Evolutionary conservation across 768 basidiomycete species (phyloP), one percentile per base, ranked within the genome.

Genomic region (Mycena galopus): DNA sequence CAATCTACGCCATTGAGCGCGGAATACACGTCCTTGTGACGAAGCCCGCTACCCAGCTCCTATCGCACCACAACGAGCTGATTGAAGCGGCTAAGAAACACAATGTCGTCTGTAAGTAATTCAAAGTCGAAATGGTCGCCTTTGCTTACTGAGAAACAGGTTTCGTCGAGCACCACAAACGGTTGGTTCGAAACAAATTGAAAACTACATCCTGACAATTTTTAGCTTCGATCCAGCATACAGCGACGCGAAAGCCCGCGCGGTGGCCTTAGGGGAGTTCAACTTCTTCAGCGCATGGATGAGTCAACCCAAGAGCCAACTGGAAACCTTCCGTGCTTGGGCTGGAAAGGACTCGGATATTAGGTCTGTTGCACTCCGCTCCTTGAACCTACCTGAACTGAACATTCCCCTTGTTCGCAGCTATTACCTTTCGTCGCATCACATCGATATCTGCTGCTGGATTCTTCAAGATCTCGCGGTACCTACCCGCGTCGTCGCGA

Each of bases 231-330:
- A 97, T 82, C 96, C 96, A 7, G 95, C 93, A 16, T 97, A 98
- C 85, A 93, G 93, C 77, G 96, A 98, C 79, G 96, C 96, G 44
- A 92, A 91, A 77, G 92, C 91, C 5, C 91, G 93, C 63, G 93
- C 93, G 32, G 88, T 87, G 30, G 82, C 88, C 9, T 86, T 97
- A 29, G 95, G 96, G 37, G 95, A 97, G 81, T 96, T 96, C 85
- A 97, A 96, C 84, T 97, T 96, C 83, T 97, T 96, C 90, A 94
- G 86, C 76, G 94, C 96, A 42, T 97, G 96, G 95, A 98, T 98
- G 96, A 96, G 94, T 78, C 96, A 97, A 81, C 96, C 96, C 51
- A 98, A 98, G 84, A 92, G 90, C 77, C 96, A 98, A 82, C 88
- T 98, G 30, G 94, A 96, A 82, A 97, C 96, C 0, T 98, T 97